These are phyloP conservation scores for Mucor irregularis DNA, from an alignment of 371 early-diverging fungal species.

Conservation along the genomic window DNA sequence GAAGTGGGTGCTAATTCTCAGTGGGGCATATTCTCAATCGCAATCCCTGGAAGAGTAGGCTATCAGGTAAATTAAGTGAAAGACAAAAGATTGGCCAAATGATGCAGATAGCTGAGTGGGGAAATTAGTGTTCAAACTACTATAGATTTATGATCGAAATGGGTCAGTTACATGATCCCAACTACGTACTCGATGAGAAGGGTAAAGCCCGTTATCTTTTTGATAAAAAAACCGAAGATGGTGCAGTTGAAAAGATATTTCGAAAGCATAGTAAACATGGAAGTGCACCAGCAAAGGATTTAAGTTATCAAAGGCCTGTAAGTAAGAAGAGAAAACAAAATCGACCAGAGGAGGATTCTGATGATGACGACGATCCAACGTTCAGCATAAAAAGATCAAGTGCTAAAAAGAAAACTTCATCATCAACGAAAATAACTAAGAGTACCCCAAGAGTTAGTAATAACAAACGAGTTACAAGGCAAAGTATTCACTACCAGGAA, in stretches of 20 bases:
- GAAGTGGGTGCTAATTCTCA: constrained; percentile 91
- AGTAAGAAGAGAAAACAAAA: constrained; percentile 1
- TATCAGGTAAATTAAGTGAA: too few species aligned
- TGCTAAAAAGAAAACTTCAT: neutral
- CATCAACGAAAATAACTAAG: too few species aligned
- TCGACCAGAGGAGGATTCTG: neutral
- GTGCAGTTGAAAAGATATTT: constrained; percentile 73
- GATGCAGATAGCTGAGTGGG: too few species aligned
- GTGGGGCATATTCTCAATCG: constrained; percentile 93
- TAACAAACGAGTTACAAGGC: too few species aligned
- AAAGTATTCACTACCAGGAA: too few species aligned
- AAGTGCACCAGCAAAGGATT: neutral
- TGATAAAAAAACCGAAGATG: constrained; percentile 74
- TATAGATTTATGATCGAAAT: constrained; percentile 84
- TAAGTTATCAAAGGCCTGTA: neutral
- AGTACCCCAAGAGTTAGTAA: too few species aligned
- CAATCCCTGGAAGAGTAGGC: constrained; percentile 92
- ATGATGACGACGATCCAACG: constrained; percentile 7
- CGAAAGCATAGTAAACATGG: constrained; percentile 64
- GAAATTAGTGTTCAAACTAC: constrained; percentile 84
- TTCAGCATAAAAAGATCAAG: neutral
- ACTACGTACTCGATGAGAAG: constrained; percentile 82
- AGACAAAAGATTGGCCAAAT: too few species aligned
- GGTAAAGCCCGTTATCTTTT: constrained; percentile 88
- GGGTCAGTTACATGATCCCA: constrained; percentile 80